A percentile compares a stretch with the other conserved stretches of the same genome.
phyloP scores from a whole-genome alignment of 768 basidiomycete genomes.

The Russula earlei region DNA sequence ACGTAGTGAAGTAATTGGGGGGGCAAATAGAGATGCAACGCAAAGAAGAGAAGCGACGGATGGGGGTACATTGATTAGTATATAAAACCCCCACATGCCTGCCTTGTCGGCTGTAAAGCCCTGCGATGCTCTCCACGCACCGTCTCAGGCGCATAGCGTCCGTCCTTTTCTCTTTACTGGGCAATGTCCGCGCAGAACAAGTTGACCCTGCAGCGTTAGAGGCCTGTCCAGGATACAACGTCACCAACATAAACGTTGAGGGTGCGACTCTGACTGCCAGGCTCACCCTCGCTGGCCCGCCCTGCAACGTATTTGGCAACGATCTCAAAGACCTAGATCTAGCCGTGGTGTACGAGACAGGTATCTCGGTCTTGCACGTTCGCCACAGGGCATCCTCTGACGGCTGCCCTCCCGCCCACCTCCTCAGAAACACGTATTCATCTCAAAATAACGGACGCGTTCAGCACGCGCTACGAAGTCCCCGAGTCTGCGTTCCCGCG shows the following conservation, averaged over 20 bases:
- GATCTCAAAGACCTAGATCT: constrained; percentile 42
- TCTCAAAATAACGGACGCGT: constrained; percentile 49
- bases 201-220: constrained; percentile 33
- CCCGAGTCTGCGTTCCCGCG: constrained; percentile 53
- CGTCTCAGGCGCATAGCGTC: background rate
- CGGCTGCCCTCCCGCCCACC: background rate
- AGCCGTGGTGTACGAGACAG: constrained; percentile 49
- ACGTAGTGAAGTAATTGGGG: background rate
- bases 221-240: constrained; percentile 52
- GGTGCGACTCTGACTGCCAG: constrained; percentile 40
- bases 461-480: constrained; percentile 47
- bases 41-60: no score
- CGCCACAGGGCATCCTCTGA: background rate
- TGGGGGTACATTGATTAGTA: no score
- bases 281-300: constrained; percentile 40
- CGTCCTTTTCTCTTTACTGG: background rate
- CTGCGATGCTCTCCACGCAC: background rate
- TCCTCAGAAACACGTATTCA: constrained; percentile 48
- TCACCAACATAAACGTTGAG: constrained; percentile 33
- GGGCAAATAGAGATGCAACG: no score
- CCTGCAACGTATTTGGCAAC: constrained; percentile 51
- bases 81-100: no score
- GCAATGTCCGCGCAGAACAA: constrained; percentile 15
- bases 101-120: no score
- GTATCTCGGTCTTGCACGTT: constrained; percentile 23